Conservation (phyloP, 441 rosid species). For the Kokia cookei region DNA sequence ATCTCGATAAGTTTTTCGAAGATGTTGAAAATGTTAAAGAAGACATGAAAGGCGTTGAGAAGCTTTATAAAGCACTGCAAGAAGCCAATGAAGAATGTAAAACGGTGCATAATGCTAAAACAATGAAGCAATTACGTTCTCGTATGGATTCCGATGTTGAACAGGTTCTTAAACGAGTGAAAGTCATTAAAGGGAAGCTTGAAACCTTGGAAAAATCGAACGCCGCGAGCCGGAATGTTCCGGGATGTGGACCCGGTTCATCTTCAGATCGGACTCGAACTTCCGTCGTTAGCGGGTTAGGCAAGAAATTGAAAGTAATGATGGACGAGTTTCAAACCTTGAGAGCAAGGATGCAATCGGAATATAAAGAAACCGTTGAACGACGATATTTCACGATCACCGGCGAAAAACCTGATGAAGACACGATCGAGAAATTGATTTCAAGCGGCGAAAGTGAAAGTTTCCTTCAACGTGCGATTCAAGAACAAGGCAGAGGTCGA, state of each 20-base stretch:
- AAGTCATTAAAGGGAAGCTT: constrained; percentile 64
- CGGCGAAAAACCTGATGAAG: constrained; percentile 66
- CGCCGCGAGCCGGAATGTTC: constrained; percentile 45
- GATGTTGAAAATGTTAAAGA: constrained; percentile 78
- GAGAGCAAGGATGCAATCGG: constrained; percentile 48
- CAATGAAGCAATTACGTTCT: constrained; percentile 55
- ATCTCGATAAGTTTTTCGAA: constrained; percentile 75
- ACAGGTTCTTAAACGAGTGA: constrained; percentile 61
- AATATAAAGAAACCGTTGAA: constrained; percentile 75
- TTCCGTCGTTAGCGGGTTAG: constrained; percentile 74
- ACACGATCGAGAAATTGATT: constrained; percentile 67
- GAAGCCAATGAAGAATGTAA: constrained; percentile 76
- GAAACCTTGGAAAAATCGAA: constrained; percentile 75
- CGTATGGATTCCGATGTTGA: constrained; percentile 69
- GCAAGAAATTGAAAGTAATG: constrained; percentile 72
- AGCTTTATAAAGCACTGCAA: constrained; percentile 50
- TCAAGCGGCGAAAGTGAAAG: constrained; percentile 84
- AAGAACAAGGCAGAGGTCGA: constrained; percentile 84
- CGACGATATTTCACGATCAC: constrained; percentile 80
- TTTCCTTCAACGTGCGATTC: constrained; percentile 80
- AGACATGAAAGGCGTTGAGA: constrained; percentile 59
- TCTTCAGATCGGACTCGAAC: constrained; percentile 79
- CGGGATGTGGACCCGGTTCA: constrained; percentile 86
- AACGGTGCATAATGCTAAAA: constrained; percentile 62
- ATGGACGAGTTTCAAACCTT: constrained; percentile 76